Base-by-base conservation (phyloP, 805 yeast genomes). In the Tetrapisispora nanseiensis region DNA sequence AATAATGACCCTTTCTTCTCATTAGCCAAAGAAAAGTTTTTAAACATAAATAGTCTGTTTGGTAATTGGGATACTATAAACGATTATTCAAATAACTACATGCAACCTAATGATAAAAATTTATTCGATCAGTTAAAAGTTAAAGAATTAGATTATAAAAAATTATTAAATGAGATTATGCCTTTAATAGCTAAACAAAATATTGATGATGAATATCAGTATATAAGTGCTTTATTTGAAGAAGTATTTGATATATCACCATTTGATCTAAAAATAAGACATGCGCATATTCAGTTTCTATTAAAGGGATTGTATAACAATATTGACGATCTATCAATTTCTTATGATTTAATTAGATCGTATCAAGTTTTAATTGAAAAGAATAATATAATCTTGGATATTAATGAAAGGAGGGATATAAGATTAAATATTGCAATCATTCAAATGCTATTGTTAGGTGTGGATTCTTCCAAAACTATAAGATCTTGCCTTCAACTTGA, bases 401-500 rank as follows among this genome's bases (percentile, higher is more conserved):
- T 66, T 22, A 46, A 54, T 2, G 46, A 54, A 26, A 55, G 62
- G 44, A 44, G 65, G 1, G 44, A 49, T 3, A 50, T 63, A n/a
- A 52, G 60, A 43, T 50, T 57, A 40, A 46, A 51, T 6, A 50
- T 62, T 11, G 50, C 71, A 1, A 53, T 62, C 1, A 57, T 76
- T 18, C 73, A 73, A 43, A 61, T 74, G 39, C 78, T 70, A 50
- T 72, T 78, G 6, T 67, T 77, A 31, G 65, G 68, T 30, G 75
- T 76, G 32, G 75, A 71, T 45, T 74, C 74, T 13, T 68, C 69
- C 21, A 23, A 23, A 13, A 72, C 82, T 0, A 67, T 80, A 21
- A 74, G 80, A 50, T 78, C 74, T 48, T 87, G 97, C 57, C 65
- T 90, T 38, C 78, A 82, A 42, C 71, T 76, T 34, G 90, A 90